phyloP scores from a whole-genome alignment of 352 stramenopile species.

The Salisapilia sapeloensis region DNA sequence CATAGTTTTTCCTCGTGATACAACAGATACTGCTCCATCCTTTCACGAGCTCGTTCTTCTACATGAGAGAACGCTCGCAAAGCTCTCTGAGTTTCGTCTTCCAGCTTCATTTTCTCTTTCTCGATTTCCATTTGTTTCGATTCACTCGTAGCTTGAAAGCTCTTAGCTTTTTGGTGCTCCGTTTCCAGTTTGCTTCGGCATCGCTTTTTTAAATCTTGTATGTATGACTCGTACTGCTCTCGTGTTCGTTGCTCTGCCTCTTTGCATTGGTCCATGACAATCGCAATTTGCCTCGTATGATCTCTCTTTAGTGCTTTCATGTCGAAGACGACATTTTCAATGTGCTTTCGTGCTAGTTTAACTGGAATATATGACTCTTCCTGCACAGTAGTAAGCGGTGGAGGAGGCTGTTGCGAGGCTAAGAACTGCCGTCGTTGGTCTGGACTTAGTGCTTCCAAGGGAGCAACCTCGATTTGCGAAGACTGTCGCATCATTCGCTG shows the following conservation, averaged over 20 bases:
- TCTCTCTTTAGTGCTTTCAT: slow-evolving; percentile 67
- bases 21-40: slow-evolving; percentile 18
- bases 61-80: slow-evolving; percentile 6
- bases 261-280: slow-evolving; percentile 36
- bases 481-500: too few relatives aligned
- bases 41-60: slow-evolving; percentile 9
- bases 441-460: neutral
- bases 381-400: slow-evolving; percentile 5
- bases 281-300: slow-evolving; percentile 21
- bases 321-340: slow-evolving; percentile 49
- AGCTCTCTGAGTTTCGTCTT: too few relatives aligned
- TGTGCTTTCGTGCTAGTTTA: slow-evolving; percentile 27
- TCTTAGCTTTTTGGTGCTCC: slow-evolving; percentile 12
- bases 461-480: too few relatives aligned
- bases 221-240: slow-evolving; percentile 28
- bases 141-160: slow-evolving; percentile 6
- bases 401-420: neutral
- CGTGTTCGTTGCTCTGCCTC: slow-evolving; percentile 37
- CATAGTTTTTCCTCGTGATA: slow-evolving; percentile 29
- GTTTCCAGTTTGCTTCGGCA: slow-evolving; percentile 12
- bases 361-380: slow-evolving; percentile 64
- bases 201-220: slow-evolving; percentile 21
- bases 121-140: slow-evolving; percentile 1
- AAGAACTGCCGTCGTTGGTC: slow-evolving; percentile 1
- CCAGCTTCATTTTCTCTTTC: slow-evolving; percentile 3